phyloP scores from a whole-genome alignment of 73 alveolate genomes.

The Paraurostyla sp. region DNA sequence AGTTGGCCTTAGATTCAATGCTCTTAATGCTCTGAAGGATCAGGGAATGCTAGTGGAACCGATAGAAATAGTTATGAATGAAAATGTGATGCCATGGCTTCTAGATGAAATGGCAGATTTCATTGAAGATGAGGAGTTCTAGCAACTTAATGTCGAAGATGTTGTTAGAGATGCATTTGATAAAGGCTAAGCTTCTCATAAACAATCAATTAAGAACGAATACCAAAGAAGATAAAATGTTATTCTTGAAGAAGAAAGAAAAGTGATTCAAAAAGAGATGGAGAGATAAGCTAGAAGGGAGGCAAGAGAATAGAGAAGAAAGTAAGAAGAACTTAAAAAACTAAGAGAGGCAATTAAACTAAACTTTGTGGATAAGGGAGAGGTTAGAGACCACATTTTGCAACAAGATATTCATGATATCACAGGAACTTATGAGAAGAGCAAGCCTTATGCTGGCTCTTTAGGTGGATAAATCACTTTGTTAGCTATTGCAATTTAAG shows the following conservation, averaged over 20 bases:
- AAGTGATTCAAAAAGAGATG: conserved; percentile 30
- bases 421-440: conserved; percentile 42
- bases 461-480: conserved; percentile 65
- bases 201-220: conserved; percentile 53
- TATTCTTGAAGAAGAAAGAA: not conserved
- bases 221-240: conserved; percentile 28
- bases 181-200: not conserved
- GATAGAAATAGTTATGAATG: conserved; percentile 44
- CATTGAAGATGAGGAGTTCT: conserved; percentile 57
- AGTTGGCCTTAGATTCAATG: conserved; percentile 35
- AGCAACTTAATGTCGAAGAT: conserved; percentile 57
- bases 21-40: conserved; percentile 60
- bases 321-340: conserved; percentile 59
- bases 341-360: conserved; percentile 62
- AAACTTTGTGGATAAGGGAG: conserved; percentile 64
- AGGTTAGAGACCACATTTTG: conserved; percentile 52
- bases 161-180: conserved; percentile 53
- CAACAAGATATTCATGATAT: conserved; percentile 54
- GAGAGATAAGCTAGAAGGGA: conserved; percentile 43
- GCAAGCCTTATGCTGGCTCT: conserved; percentile 45
- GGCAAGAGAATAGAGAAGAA: conserved; percentile 48
- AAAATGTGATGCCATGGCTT: conserved; percentile 78
- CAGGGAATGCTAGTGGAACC: conserved; percentile 74
- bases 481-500: not conserved
- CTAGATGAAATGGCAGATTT: conserved; percentile 60